phyloP scores from a whole-genome alignment of 495 filamentous ascomycete genomes.

The Penicillium atrosanguineum region DNA sequence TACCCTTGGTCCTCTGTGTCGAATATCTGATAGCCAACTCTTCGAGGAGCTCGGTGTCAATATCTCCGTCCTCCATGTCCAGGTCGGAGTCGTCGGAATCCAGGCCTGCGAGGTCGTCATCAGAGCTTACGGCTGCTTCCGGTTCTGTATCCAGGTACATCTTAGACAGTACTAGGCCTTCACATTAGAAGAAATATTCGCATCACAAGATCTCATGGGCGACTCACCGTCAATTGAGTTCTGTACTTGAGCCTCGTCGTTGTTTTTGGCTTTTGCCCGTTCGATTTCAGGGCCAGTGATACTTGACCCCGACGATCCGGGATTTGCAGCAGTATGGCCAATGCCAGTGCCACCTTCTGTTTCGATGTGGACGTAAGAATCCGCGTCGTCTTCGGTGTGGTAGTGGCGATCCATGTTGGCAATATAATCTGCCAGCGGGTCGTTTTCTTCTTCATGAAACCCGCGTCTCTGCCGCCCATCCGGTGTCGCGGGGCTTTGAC shows the following conservation, averaged over 20 bases:
- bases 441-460: constrained; percentile 37
- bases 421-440: constrained; percentile 70
- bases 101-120: constrained; percentile 25
- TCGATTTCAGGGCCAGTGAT: constrained; percentile 1
- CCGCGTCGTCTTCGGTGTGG: constrained; percentile 16
- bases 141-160: constrained; percentile 17
- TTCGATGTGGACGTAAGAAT: constrained; percentile 9
- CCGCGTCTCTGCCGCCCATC: constrained; percentile 2
- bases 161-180: constrained; percentile 14
- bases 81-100: constrained; percentile 4
- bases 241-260: constrained; percentile 1
- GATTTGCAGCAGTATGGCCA: constrained; percentile 1
- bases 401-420: constrained; percentile 58
- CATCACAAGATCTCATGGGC: neutral
- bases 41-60: constrained; percentile 18
- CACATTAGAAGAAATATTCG: neutral
- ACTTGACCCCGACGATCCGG: constrained; percentile 1
- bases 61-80: constrained; percentile 12
- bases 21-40: constrained; percentile 16
- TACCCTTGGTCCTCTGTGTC: constrained; percentile 7
- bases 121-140: constrained; percentile 7
- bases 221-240: constrained; percentile 11
- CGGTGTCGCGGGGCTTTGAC: neutral
- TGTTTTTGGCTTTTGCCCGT: neutral
- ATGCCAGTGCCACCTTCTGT: constrained; percentile 13